These are phyloP conservation scores for Fragaria ananassa DNA, from an alignment of 306 rosid genomes.

Conservation along the genomic window DNA sequence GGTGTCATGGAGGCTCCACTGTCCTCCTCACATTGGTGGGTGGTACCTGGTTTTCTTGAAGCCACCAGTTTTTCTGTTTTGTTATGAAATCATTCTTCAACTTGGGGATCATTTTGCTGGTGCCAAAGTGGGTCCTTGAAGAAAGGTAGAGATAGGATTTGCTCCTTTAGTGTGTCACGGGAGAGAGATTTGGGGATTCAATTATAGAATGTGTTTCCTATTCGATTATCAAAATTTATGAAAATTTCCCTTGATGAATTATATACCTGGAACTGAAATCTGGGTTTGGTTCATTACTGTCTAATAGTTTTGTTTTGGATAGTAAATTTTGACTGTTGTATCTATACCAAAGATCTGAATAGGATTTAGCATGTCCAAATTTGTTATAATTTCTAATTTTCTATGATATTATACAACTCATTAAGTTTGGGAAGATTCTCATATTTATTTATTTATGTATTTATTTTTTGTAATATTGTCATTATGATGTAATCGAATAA, in stretches of 20 bases:
- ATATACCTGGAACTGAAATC: background rate
- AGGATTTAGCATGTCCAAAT: background rate
- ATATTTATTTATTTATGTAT: too few relatives aligned
- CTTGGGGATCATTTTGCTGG: slow-evolving; percentile 20
- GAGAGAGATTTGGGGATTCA: slow-evolving; percentile 24
- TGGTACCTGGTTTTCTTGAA: slow-evolving; percentile 22
- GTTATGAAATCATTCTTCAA: slow-evolving; percentile 14
- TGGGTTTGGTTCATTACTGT: background rate
- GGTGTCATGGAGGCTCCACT: slow-evolving; percentile 33
- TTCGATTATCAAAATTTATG: background rate
- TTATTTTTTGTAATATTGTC: background rate
- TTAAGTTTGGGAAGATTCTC: background rate
- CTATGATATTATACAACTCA: background rate
- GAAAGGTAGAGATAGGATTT: slow-evolving; percentile 34
- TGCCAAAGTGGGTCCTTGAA: slow-evolving; percentile 30
- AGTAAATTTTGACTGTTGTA: background rate
- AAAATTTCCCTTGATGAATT: background rate
- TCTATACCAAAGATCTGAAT: background rate
- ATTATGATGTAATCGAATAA: background rate
- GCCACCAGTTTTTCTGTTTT: slow-evolving; percentile 26
- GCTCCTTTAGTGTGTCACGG: slow-evolving; percentile 25
- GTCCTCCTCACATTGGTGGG: slow-evolving; percentile 20
- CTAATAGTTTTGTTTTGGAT: background rate
- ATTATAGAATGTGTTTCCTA: slow-evolving; percentile 18
- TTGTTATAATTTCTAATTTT: slow-evolving; percentile 5